Percentiles rank a stretch among this genome's conserved stretches.
These are phyloP conservation scores for Aspergillus sp. DNA, from an alignment of 2,329 filamentous ascomycete species.

Conservation along the genomic window DNA sequence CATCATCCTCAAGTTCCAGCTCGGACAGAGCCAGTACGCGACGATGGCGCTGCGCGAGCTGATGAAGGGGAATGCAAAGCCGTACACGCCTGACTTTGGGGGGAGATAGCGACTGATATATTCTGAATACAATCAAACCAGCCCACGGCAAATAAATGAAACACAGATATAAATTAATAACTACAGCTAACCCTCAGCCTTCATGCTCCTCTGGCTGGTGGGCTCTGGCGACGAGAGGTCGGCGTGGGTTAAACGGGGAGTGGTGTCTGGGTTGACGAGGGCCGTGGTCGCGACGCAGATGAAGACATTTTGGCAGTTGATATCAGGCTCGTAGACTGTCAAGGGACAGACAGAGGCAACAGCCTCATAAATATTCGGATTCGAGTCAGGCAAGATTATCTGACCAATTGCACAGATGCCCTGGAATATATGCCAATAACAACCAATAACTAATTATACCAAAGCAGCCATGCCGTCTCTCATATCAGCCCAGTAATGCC, in stretches of 20 bases:
- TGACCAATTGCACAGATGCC: too few species aligned
- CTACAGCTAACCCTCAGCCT: neutral
- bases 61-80: conserved; percentile 57
- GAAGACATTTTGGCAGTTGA: conserved; percentile 29
- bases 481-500: too few species aligned
- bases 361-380: too few species aligned
- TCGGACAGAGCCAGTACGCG: conserved; percentile 72
- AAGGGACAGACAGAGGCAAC: too few species aligned
- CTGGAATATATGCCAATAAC: too few species aligned
- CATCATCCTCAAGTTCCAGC: conserved; percentile 62
- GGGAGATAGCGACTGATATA: conserved; percentile 29
- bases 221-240: conserved; percentile 39
- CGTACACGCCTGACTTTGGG: conserved; percentile 55
- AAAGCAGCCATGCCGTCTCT: too few species aligned
- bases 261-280: conserved; percentile 36
- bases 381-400: too few species aligned
- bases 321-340: too few species aligned
- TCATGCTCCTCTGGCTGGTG: conserved; percentile 35
- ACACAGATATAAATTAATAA: neutral
- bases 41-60: conserved; percentile 75
- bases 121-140: conserved; percentile 1
- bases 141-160: neutral
- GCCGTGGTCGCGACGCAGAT: conserved; percentile 34
- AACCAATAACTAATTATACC: too few species aligned
- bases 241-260: conserved; percentile 26